Evolutionary conservation across 2,329 filamentous ascomycete genomes (phyloP).

Genomic region (Fusarium euwallaceae): DNA sequence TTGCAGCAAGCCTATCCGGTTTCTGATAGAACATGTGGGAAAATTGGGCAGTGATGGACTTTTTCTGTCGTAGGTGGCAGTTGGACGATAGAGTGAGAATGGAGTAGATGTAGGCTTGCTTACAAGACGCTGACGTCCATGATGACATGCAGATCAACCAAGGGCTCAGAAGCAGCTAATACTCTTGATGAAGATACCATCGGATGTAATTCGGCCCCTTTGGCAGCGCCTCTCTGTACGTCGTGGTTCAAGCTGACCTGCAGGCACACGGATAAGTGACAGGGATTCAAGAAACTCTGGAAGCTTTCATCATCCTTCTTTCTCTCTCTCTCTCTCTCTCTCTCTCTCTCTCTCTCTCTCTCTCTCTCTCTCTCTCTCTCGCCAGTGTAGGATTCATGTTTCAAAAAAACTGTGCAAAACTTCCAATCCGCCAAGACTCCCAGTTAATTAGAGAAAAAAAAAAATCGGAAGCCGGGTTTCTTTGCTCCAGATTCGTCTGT

Average conservation of each 20-base stretch:
- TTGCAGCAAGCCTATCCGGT: slow-evolving; percentile 49
- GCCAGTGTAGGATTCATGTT: background rate
- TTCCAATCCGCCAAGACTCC: background rate
- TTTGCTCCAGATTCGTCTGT: background rate
- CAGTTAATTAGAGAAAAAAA: background rate
- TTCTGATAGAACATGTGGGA: slow-evolving; percentile 8
- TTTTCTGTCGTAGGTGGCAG: background rate
- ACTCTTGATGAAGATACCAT: background rate
- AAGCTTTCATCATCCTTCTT: background rate
- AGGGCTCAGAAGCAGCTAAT: background rate
- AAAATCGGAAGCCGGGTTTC: background rate
- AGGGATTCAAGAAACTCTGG: background rate
- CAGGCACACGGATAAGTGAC: slow-evolving; percentile 4
- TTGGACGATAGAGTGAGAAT: background rate
- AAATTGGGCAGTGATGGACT: background rate
- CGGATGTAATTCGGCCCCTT: slow-evolving; percentile 9
- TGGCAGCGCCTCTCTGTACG: background rate
- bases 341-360: background rate
- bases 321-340: background rate
- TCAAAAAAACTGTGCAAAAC: background rate
- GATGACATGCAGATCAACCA: background rate
- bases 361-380: background rate
- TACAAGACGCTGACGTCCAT: background rate
- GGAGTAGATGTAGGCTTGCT: background rate
- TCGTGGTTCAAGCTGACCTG: slow-evolving; percentile 11